Evolutionary conservation across 306 rosid species (phyloP).

Genomic region (Pachyrhizus erosus): DNA sequence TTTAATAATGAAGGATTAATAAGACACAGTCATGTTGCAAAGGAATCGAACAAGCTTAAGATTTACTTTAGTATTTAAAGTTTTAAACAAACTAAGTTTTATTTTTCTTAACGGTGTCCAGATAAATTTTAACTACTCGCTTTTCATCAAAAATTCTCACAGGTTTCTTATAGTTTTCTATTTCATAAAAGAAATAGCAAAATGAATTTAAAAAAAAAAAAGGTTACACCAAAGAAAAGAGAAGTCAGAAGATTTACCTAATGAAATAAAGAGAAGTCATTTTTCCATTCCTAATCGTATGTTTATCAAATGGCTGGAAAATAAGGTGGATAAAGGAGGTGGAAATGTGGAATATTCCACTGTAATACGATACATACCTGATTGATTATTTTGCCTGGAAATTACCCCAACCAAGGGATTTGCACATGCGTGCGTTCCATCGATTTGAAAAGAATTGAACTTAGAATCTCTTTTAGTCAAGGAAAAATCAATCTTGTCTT

Average conservation of each 20-base stretch:
- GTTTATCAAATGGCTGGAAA: background rate
- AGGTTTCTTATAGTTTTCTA: background rate
- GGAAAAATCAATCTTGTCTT: background rate
- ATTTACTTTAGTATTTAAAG: background rate
- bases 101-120: background rate
- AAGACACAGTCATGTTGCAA: background rate
- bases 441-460: slow-evolving; percentile 11
- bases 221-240: no score
- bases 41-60: background rate
- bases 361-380: background rate
- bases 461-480: slow-evolving; percentile 16
- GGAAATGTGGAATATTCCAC: slow-evolving; percentile 11
- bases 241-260: background rate
- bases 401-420: background rate
- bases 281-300: background rate
- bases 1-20: background rate
- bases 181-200: background rate
- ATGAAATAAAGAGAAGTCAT: background rate
- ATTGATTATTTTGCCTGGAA: background rate
- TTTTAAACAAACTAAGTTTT: background rate
- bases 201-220: background rate
- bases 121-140: background rate
- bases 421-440: slow-evolving; percentile 2
- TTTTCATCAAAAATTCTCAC: background rate
- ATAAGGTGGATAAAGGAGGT: background rate